Evolutionary conservation across 352 stramenopile genomes (phyloP).

Genomic region (Phytophthora pluvialis): DNA sequence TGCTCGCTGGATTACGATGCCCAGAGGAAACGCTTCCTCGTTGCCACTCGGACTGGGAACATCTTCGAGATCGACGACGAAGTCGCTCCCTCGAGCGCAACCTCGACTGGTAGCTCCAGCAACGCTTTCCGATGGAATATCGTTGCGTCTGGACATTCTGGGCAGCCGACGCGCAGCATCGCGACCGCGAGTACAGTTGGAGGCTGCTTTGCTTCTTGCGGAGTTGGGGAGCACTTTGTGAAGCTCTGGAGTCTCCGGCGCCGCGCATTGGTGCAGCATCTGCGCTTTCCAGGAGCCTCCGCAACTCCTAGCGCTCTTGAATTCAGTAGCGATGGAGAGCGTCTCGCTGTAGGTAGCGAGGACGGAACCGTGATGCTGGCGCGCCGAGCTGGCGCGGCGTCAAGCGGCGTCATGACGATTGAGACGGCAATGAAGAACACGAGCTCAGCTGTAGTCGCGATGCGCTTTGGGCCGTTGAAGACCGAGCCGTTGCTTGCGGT

Average conservation of each 20-base stretch:
- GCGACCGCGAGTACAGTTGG: slow-evolving; percentile 37
- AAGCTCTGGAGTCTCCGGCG: slow-evolving; percentile 72
- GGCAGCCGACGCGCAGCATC: slow-evolving; percentile 30
- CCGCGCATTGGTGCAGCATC: slow-evolving; percentile 33
- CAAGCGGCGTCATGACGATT: slow-evolving; percentile 37
- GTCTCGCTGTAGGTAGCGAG: slow-evolving; percentile 56
- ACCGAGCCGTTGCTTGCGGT: slow-evolving; percentile 46
- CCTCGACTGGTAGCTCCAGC: background rate
- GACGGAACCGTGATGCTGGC: slow-evolving; percentile 65
- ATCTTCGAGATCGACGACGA: slow-evolving; percentile 62
- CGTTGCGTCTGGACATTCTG: slow-evolving; percentile 59
- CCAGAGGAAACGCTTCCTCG: slow-evolving; percentile 49
- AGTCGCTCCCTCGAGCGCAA: background rate
- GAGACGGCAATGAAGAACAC: slow-evolving; percentile 71
- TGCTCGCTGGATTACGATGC: slow-evolving; percentile 75
- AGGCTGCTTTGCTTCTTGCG: slow-evolving; percentile 62
- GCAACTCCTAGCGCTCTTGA: slow-evolving; percentile 26
- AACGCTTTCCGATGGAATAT: slow-evolving; percentile 28
- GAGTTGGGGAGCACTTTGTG: slow-evolving; percentile 41
- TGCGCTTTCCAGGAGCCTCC: slow-evolving; percentile 26
- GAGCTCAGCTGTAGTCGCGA: slow-evolving; percentile 37
- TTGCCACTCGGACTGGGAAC: slow-evolving; percentile 62
- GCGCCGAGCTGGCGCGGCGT: slow-evolving; percentile 23
- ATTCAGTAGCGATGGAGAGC: slow-evolving; percentile 59
- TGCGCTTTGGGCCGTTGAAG: slow-evolving; percentile 54